Conservation (phyloP, 2,329 filamentous ascomycete species). For the Paradendryphiella salina region DNA sequence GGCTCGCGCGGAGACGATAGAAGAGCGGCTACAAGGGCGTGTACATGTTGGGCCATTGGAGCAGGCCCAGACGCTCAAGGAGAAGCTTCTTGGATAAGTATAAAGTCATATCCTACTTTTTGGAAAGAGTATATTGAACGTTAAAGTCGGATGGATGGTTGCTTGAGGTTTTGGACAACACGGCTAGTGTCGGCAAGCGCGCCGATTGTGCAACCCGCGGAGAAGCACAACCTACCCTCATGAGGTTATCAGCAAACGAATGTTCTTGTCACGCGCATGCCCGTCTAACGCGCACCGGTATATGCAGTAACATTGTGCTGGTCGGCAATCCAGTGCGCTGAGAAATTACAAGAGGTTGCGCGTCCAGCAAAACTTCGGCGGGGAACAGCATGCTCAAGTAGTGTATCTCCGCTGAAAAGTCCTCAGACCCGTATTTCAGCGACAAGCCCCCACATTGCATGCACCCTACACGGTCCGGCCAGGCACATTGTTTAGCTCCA, state of each 20-base stretch:
- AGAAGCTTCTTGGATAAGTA: slow-evolving; percentile 9
- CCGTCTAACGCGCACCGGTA: background rate
- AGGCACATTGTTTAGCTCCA: slow-evolving; percentile 18
- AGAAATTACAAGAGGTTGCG: background rate
- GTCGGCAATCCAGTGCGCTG: background rate
- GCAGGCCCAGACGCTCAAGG: slow-evolving; percentile 9
- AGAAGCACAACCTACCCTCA: slow-evolving; percentile 15
- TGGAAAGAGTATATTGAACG: too few relatives aligned
- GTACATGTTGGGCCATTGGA: slow-evolving; percentile 55
- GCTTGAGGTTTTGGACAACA: background rate
- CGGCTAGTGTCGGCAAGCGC: slow-evolving; percentile 1
- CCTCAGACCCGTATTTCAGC: background rate
- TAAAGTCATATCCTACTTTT: background rate
- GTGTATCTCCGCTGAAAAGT: slow-evolving; percentile 25
- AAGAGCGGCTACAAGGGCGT: slow-evolving; percentile 48
- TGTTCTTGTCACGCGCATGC: background rate
- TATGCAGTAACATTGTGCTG: background rate
- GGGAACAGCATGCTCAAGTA: slow-evolving; percentile 6
- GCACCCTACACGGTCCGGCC: slow-evolving; percentile 10
- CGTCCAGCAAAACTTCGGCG: background rate
- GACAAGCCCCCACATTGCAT: slow-evolving; percentile 20
- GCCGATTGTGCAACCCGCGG: slow-evolving; percentile 15
- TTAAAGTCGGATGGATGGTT: background rate
- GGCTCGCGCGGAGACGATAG: slow-evolving; percentile 55
- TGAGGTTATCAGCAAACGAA: background rate